Evolutionary conservation across 1,284 basidiomycete species (phyloP), one percentile per base, ranked within the genome.

Genomic region (Hemileia vastatrix): DNA sequence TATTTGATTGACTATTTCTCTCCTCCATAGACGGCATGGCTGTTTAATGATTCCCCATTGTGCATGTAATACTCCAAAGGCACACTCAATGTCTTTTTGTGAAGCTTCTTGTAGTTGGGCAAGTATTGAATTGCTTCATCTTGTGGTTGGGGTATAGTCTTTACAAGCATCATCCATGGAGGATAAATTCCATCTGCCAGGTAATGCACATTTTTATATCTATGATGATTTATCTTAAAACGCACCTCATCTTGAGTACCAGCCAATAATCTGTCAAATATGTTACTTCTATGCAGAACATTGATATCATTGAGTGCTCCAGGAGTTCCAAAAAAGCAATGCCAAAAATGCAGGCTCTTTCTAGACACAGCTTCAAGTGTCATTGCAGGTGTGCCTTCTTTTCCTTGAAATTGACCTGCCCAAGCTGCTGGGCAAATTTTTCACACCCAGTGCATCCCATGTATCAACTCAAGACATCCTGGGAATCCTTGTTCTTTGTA

Each of bases 171-270:
- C 9, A 47, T n/a, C 56, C 56, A 31, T 8, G 32, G 15, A 1
- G 56, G 54, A 27, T 56, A 55, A 9, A 55, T 55, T 18, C 27
- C 11, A 23, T 55, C 5, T 13, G 32, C 54, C 13, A 55, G 44
- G 32, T 57, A 57, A 24, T 56, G 47, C 2, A 36, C 54, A 13
- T 11, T 19, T 2, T 44, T 3, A n/a, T 56, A 56, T 1, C 23
- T 27, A 27, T 23, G 21, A 2, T 11, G 15, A 24, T 56, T 56
- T 2, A 56, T 27, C 15, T 31, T 45, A 8, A 13, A 56, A 8
- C 47, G 23, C 6, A 36, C 44, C 18, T 23, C 1, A 2, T 36
- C 40, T 24, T 15, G 40, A 2, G 19, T 5, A 8, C 54, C 54
- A 15, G 21, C 47, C 19, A 24, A 15, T 3, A 56, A 21, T 19